Percentiles rank a stretch among this genome's conserved stretches.
Conservation (phyloP, 164 flowering plant genomes). For the Kalanchoe fedtschenkoi region DNA sequence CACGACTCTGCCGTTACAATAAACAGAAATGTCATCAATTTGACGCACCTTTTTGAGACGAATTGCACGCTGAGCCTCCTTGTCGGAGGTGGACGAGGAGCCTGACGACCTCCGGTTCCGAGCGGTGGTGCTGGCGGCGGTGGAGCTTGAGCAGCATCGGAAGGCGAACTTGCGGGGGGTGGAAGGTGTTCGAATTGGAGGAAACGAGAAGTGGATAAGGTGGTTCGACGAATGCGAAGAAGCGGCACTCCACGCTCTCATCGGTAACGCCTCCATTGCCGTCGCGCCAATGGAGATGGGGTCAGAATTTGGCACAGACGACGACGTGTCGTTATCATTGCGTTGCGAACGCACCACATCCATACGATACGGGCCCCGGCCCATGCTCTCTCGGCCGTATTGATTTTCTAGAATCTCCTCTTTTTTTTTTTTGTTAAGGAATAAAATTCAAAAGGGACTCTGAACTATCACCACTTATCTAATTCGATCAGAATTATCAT, state of each 20-base stretch:
- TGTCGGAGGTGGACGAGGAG: constrained; percentile 49
- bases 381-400: too few species aligned
- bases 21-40: not conserved
- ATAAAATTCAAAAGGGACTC: too few species aligned
- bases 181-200: not conserved
- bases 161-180: not conserved
- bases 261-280: not conserved
- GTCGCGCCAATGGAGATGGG: not conserved
- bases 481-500: too few species aligned
- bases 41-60: constrained; percentile 63
- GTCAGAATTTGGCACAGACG: not conserved
- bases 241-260: not conserved
- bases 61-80: constrained; percentile 70
- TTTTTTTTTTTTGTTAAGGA: too few species aligned
- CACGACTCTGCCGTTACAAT: not conserved
- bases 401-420: too few species aligned
- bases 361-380: too few species aligned
- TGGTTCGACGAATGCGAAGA: not conserved
- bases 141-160: constrained; percentile 7
- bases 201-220: not conserved
- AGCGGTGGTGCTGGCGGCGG: constrained; percentile 11
- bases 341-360: too few species aligned
- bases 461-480: too few species aligned
- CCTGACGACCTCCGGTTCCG: constrained; percentile 30
- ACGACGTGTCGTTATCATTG: too few species aligned